phyloP scores from a whole-genome alignment of 306 rosid species.

The Malus orientalis region DNA sequence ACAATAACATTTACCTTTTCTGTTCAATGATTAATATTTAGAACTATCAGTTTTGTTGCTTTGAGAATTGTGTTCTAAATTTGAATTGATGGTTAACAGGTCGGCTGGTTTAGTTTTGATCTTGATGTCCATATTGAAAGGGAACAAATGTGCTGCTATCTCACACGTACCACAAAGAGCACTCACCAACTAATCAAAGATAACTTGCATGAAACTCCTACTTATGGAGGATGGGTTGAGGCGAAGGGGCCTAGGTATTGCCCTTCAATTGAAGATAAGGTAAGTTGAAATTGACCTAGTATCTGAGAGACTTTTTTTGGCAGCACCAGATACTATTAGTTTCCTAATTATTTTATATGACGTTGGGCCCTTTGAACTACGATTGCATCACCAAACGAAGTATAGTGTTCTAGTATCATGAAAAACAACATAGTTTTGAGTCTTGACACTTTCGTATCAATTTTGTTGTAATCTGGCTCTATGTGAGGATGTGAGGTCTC shows the following conservation, averaged over 20 bases:
- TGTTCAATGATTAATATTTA: neutral
- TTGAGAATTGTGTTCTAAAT: constrained; percentile 8
- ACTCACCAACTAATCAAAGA: constrained; percentile 86
- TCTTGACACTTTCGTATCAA: neutral
- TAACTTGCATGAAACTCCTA: constrained; percentile 95
- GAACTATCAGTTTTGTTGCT: constrained; percentile 4
- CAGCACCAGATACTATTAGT: neutral
- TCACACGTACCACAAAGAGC: constrained; percentile 81
- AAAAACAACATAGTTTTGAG: neutral
- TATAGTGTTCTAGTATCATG: neutral
- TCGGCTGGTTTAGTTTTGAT: constrained; percentile 93
- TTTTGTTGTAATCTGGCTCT: neutral
- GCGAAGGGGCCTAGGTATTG: constrained; percentile 98
- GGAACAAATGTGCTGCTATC: constrained; percentile 97
- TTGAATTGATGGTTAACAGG: constrained; percentile 50
- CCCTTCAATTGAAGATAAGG: constrained; percentile 99
- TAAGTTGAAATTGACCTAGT: constrained; percentile 4
- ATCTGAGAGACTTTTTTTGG: neutral
- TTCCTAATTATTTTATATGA: neutral
- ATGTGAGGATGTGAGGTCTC: no score
- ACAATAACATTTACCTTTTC: constrained; percentile 3
- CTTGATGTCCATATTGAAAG: constrained; percentile 84
- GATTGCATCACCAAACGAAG: neutral
- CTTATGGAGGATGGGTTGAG: constrained; percentile 98
- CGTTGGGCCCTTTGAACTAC: neutral